These are phyloP conservation scores for Termitomyces sp. DNA, from an alignment of 768 basidiomycete species.

Conservation along the genomic window DNA sequence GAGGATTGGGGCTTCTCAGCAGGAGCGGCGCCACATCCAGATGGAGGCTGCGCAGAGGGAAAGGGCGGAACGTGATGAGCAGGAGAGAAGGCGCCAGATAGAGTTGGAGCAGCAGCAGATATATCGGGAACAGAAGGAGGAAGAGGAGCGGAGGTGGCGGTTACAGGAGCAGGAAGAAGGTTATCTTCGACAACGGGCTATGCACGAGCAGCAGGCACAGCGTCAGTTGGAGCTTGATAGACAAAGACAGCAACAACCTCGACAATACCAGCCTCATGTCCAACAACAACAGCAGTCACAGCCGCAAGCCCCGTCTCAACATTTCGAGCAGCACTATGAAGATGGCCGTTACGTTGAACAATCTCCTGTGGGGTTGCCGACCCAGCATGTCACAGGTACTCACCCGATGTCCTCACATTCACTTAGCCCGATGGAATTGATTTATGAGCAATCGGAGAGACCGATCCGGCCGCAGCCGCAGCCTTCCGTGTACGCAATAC, in stretches of 20 bases:
- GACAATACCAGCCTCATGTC: constrained; percentile 2
- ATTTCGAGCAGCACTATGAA: no score
- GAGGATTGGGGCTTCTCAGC: constrained; percentile 9
- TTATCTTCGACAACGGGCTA: constrained; percentile 11
- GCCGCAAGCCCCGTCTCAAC: constrained; percentile 1
- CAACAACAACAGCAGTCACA: no score
- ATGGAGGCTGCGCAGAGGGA: constrained; percentile 18
- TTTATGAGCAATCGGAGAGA: not conserved
- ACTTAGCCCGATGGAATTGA: not conserved
- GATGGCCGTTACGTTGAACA: no score
- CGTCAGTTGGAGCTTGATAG: constrained; percentile 17
- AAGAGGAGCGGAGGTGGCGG: constrained; percentile 16
- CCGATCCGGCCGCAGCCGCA: not conserved
- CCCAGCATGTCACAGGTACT: not conserved
- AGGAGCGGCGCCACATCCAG: constrained; percentile 6
- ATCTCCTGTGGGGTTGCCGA: no score
- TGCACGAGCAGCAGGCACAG: constrained; percentile 6
- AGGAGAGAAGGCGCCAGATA: constrained; percentile 16
- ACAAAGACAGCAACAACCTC: constrained; percentile 16
- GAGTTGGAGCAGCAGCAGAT: constrained; percentile 16
- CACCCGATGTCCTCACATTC: not conserved
- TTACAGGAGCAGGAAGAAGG: constrained; percentile 8
- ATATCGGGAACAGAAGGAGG: constrained; percentile 17
- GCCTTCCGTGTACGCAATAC: constrained; percentile 21
- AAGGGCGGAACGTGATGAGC: constrained; percentile 20